A percentile compares a stretch with the other conserved stretches of the same genome.
Evolutionary conservation across 768 basidiomycete species (phyloP).

Genomic region (Mrakia blollopis): DNA sequence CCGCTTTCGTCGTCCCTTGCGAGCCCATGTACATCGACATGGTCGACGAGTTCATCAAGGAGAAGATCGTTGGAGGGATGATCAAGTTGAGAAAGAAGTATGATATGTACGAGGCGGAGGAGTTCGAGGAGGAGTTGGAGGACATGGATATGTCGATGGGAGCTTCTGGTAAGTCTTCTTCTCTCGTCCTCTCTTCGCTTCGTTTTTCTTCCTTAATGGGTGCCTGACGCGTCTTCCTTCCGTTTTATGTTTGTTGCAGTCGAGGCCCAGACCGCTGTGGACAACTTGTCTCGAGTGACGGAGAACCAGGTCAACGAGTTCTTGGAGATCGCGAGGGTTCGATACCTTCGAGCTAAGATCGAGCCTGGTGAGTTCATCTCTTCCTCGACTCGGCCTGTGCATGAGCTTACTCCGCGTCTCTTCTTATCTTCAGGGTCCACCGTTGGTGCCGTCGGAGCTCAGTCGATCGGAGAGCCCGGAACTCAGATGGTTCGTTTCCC

Average conservation of each 20-base stretch:
- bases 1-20: conserved; percentile 39
- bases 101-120: conserved; percentile 78
- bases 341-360: conserved; percentile 91
- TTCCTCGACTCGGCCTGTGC: no score
- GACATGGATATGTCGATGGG: conserved; percentile 71
- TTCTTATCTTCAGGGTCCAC: conserved; percentile 64
- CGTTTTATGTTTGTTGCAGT: conserved; percentile 32
- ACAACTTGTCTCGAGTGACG: conserved; percentile 87
- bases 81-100: conserved; percentile 63
- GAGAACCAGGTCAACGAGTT: conserved; percentile 70
- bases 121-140: conserved; percentile 64
- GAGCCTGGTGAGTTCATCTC: conserved; percentile 65
- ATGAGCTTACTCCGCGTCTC: conserved; percentile 3
- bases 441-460: conserved; percentile 96
- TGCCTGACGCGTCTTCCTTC: no score
- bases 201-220: background rate
- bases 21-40: conserved; percentile 42
- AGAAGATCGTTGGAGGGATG: conserved; percentile 62
- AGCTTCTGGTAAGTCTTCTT: conserved; percentile 56
- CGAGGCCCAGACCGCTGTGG: conserved; percentile 66
- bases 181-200: background rate
- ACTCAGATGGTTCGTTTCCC: conserved; percentile 70
- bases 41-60: conserved; percentile 59
- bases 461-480: conserved; percentile 98
- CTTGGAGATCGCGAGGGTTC: conserved; percentile 80